phyloP scores from a whole-genome alignment of 2,329 filamentous ascomycete species.

The Pyrenochaeta sp. region DNA sequence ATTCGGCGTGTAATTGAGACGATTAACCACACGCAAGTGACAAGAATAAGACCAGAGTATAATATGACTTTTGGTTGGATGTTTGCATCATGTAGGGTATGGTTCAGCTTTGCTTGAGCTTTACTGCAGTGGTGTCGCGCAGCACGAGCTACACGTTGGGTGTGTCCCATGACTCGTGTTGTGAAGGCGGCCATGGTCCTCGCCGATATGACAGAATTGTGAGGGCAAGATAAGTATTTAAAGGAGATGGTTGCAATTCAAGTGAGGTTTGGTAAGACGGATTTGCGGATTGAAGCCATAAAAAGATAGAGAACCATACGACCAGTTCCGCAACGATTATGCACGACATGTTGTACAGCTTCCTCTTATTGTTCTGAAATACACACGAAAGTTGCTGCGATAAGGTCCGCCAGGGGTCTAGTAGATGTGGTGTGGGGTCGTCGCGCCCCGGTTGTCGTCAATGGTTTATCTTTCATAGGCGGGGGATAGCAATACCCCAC shows the following conservation, averaged over 20 bases:
- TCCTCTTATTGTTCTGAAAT: slow-evolving; percentile 7
- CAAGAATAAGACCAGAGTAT: slow-evolving; percentile 44
- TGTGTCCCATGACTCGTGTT: slow-evolving; percentile 19
- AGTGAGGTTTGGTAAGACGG: background rate
- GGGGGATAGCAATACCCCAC: slow-evolving; percentile 33
- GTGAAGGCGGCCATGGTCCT: slow-evolving; percentile 14
- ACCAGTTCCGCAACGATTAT: background rate
- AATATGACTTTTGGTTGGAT: slow-evolving; percentile 30
- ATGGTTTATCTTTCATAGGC: slow-evolving; percentile 17
- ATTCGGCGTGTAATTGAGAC: slow-evolving; percentile 37
- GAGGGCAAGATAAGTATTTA: background rate
- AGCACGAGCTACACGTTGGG: slow-evolving; percentile 29
- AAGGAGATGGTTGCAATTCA: background rate
- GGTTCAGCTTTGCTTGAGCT: slow-evolving; percentile 11
- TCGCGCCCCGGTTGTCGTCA: slow-evolving; percentile 19
- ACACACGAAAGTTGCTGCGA: slow-evolving; percentile 11
- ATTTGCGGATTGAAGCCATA: background rate
- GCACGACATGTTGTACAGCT: slow-evolving; percentile 14
- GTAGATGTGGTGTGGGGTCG: slow-evolving; percentile 23
- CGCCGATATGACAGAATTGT: background rate
- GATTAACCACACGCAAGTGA: slow-evolving; percentile 43
- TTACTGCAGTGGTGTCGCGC: slow-evolving; percentile 23
- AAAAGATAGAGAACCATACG: background rate
- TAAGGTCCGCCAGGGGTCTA: slow-evolving; percentile 13
- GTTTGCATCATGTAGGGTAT: slow-evolving; percentile 4